Evolutionary conservation across 495 filamentous ascomycete genomes (phyloP).

Genomic region (Staphylotrichum longicolle): DNA sequence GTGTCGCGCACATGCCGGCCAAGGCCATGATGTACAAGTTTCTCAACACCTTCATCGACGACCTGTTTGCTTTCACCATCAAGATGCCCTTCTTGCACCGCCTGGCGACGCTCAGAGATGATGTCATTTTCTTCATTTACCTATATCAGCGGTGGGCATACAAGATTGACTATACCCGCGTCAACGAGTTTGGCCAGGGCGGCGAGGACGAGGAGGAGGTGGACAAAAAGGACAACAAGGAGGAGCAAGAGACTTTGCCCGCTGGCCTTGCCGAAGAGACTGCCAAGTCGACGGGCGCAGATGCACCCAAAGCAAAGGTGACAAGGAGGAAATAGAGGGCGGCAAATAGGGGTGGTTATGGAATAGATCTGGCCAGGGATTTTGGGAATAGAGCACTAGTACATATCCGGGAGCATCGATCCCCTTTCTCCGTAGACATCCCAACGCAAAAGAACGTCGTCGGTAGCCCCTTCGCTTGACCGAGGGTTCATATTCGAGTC

Average conservation of each 20-base stretch:
- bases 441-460: no score
- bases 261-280: conserved; percentile 23
- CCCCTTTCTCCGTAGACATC: background rate
- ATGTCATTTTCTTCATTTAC: conserved; percentile 98
- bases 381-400: no score
- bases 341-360: background rate
- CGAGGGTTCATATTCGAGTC: no score
- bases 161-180: conserved; percentile 83
- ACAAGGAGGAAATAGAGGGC: conserved; percentile 46
- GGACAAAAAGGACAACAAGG: conserved; percentile 26
- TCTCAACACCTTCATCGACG: conserved; percentile 68
- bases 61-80: conserved; percentile 93
- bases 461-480: no score
- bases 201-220: conserved; percentile 68
- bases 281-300: conserved; percentile 43
- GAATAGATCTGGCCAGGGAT: no score
- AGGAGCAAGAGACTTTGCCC: conserved; percentile 22
- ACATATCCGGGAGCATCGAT: no score
- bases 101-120: conserved; percentile 90
- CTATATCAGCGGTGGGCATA: conserved; percentile 95
- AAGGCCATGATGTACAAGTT: conserved; percentile 98
- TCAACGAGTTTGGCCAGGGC: conserved; percentile 98
- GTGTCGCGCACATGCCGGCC: conserved; percentile 93
- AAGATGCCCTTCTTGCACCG: conserved; percentile 97
- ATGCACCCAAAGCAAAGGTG: conserved; percentile 39